Base-by-base conservation (phyloP, 1,284 basidiomycete species). In the Golubevia pallescens region DNA sequence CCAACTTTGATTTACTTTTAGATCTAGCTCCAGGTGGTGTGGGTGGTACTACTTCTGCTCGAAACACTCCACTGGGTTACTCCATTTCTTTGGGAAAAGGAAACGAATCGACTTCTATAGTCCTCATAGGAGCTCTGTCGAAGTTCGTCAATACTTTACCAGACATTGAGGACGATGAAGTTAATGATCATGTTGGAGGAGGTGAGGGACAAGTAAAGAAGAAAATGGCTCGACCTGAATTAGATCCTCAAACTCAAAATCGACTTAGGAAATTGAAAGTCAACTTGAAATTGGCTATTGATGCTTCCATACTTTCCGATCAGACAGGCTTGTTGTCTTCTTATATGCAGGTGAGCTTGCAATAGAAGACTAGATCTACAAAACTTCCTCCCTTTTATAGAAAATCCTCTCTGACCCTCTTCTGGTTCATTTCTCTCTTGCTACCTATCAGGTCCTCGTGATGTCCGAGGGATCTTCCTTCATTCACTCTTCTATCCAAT, bases 71-170 rank as follows among this genome's bases (percentile, higher is more conserved):
- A 10, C 69, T 80, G 5, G 75, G 71, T 20, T 76, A 80, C 56
- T 75, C 77, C 14, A 82, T 84, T 23, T 66, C 69, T 2, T 69
- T 83, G 0, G 81, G 81, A 7, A 73, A 72, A 21, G 69, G 63
- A 23, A 80, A 74, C 68, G 73, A 83, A 56, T 69, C 73, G 13
- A 66, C 74, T 6, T 68, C 69, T 1, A 73, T 83, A 34, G 75
- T 84, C 1, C 61, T 84, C 13, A 71, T 75, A 6, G 81, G 81
- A 13, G 77, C 80, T 1, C 61, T 84, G 2, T 75, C 73, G 13
- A 77, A 77, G 53, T 84, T 80, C 48, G 80, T 84, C 62, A 84
- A 83, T 58, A 68, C 70, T 23, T 70, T 84, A 8, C 80, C 81
- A 0, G 80, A 80, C n/a, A 5, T 38, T 5, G 77, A 74, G 55